Conservation (phyloP, 2,329 filamentous ascomycete genomes). For the Myriangium duriaei region DNA sequence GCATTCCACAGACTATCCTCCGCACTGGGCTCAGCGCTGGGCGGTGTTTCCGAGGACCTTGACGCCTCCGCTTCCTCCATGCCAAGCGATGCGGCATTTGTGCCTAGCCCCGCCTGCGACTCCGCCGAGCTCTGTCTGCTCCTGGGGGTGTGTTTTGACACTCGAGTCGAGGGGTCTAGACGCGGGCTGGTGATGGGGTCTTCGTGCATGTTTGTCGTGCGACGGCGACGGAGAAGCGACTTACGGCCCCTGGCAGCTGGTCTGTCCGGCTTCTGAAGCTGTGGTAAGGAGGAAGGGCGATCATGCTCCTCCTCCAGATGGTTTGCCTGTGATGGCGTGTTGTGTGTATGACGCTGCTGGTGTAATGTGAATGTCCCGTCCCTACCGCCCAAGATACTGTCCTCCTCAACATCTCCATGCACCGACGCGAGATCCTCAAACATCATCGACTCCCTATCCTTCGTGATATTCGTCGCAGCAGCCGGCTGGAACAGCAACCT, state of each 20-base stretch:
- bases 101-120: neutral
- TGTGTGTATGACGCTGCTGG: neutral
- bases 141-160: conserved; percentile 1
- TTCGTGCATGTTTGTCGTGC: conserved; percentile 6
- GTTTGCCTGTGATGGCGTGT: neutral
- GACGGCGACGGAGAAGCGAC: conserved; percentile 2
- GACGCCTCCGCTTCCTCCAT: no score
- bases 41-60: no score
- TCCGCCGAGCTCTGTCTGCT: neutral
- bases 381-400: conserved; percentile 4
- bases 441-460: neutral
- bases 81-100: no score
- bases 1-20: conserved; percentile 6
- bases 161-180: conserved; percentile 1
- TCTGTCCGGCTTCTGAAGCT: neutral
- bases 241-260: conserved; percentile 1
- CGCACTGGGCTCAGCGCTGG: neutral
- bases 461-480: neutral
- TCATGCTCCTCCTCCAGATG: conserved; percentile 1
- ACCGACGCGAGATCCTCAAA: neutral
- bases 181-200: conserved; percentile 6
- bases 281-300: neutral
- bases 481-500: conserved; percentile 4
- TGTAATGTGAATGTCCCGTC: neutral
- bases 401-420: neutral